A percentile compares a stretch with the other conserved stretches of the same genome.
Conservation (phyloP, 306 rosid species). For the Sphenostylis stenocarpa region DNA sequence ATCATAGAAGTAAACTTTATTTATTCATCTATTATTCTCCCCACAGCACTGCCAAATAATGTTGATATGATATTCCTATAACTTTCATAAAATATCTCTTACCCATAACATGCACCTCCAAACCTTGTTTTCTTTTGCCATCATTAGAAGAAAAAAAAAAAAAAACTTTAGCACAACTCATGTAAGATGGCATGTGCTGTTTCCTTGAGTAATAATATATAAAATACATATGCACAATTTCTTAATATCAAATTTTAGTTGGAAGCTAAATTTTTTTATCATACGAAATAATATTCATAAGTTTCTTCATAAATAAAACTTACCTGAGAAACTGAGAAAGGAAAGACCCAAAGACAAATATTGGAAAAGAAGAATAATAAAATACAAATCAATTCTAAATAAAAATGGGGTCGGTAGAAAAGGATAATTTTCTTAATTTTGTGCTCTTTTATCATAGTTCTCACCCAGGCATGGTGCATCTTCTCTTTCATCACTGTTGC, state of each 20-base stretch:
- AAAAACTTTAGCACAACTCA: background rate
- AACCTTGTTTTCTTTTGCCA: background rate
- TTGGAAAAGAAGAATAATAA: background rate
- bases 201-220: background rate
- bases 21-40: background rate
- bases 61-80: background rate
- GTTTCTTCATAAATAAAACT: background rate
- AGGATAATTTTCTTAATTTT: slow-evolving; percentile 19
- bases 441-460: slow-evolving; percentile 27
- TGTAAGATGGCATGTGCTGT: background rate
- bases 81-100: slow-evolving; percentile 25
- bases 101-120: background rate
- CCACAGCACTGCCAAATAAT: background rate
- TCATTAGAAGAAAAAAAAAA: background rate
- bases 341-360: too few species aligned
- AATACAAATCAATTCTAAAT: background rate
- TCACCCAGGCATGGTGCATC: background rate
- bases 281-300: background rate
- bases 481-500: background rate
- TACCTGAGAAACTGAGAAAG: background rate
- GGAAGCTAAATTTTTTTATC: background rate
- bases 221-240: background rate
- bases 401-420: slow-evolving; percentile 9
- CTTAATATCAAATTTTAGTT: background rate
- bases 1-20: background rate